phyloP scores from a whole-genome alignment of 2,329 filamentous ascomycete species.

The Sclerotinia sclerotiorum region DNA sequence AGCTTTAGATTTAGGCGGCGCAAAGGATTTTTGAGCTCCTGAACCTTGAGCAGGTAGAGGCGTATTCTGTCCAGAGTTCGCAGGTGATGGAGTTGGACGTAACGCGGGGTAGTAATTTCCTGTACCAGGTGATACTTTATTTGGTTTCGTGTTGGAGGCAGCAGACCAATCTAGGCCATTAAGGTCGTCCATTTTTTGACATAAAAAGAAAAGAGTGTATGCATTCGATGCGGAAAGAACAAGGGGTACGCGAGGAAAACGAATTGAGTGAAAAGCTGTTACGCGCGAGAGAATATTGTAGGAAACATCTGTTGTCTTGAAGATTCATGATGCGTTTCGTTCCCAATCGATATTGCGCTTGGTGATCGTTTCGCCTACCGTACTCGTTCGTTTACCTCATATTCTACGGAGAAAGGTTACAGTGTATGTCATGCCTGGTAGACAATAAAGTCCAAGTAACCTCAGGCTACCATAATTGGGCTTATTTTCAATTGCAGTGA shows the following conservation, averaged over 20 bases:
- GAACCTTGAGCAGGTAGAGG: constrained; percentile 48
- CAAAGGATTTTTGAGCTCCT: constrained; percentile 42
- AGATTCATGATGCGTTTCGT: background rate
- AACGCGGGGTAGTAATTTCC: constrained; percentile 51
- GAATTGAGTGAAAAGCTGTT: background rate
- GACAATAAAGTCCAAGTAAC: background rate
- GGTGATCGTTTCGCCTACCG: background rate
- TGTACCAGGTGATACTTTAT: constrained; percentile 46
- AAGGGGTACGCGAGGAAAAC: background rate
- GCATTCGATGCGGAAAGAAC: constrained; percentile 25
- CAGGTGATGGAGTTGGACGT: constrained; percentile 50
- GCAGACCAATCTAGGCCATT: constrained; percentile 59
- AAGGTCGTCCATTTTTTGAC: constrained; percentile 58
- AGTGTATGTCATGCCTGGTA: constrained; percentile 6
- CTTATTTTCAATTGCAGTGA: background rate
- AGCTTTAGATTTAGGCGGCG: constrained; percentile 47
- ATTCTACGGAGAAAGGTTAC: too few relatives aligned
- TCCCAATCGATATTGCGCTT: constrained; percentile 3
- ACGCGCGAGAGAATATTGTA: background rate
- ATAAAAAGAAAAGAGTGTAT: constrained; percentile 11
- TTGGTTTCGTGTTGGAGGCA: constrained; percentile 40
- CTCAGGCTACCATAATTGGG: background rate
- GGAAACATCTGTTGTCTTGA: background rate
- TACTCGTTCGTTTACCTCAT: background rate
- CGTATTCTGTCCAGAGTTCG: constrained; percentile 56